Conservation (phyloP, 495 filamentous ascomycete genomes). For the Jackrogersella minutella region DNA sequence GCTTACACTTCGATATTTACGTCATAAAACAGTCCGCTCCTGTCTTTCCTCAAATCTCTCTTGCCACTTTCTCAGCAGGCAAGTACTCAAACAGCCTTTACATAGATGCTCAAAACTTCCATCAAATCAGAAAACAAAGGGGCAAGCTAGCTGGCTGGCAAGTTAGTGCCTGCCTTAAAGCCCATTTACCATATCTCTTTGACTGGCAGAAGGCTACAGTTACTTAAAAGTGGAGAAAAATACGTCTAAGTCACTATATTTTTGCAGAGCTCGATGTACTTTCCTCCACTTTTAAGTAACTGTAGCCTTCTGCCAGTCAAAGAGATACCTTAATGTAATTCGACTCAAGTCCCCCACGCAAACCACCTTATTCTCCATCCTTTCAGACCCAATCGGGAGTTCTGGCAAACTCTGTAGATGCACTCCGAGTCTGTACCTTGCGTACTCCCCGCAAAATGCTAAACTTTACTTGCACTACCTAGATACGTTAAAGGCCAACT, state of each 20-base stretch:
- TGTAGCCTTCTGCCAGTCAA: too few relatives aligned
- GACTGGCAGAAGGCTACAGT: too few relatives aligned
- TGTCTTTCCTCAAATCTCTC: neutral
- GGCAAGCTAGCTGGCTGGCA: too few relatives aligned
- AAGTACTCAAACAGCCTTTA: too few relatives aligned
- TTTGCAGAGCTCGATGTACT: too few relatives aligned
- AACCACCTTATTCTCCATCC: neutral
- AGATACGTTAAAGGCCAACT: neutral
- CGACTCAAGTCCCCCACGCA: neutral
- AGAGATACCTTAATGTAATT: neutral
- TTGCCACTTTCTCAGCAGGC: neutral
- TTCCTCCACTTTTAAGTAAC: too few relatives aligned
- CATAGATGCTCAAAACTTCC: too few relatives aligned
- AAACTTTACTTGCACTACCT: slow-evolving; percentile 13
- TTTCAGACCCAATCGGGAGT: slow-evolving; percentile 1
- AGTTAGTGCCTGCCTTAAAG: too few relatives aligned
- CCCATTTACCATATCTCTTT: too few relatives aligned
- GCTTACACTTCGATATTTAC: neutral
- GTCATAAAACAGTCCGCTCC: neutral
- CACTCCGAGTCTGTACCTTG: neutral
- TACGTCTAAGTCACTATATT: too few relatives aligned
- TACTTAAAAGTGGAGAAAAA: too few relatives aligned
- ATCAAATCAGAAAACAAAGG: too few relatives aligned
- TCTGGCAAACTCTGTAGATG: neutral
- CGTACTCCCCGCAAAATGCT: neutral